Conservation (phyloP, 2,329 filamentous ascomycete genomes). For the Penicillium sp. region DNA sequence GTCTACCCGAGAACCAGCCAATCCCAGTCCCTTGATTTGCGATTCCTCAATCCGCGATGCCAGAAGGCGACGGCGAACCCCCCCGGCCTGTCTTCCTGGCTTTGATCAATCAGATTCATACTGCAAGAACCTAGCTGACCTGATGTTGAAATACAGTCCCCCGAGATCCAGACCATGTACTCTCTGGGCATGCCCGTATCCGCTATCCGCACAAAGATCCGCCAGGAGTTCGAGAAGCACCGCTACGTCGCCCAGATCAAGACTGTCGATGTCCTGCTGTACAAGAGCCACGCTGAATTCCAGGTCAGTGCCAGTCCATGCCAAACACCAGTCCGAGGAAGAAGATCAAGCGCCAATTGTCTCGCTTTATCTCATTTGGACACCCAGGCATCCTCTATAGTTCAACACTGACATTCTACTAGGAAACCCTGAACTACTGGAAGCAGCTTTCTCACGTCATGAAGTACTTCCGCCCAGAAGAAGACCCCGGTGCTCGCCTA, state of each 20-base stretch:
- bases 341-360: neutral
- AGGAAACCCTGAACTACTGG: constrained; percentile 99
- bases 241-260: constrained; percentile 87
- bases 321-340: neutral
- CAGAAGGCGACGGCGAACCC: neutral
- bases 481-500: constrained; percentile 71
- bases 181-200: constrained; percentile 85
- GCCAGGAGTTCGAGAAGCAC: constrained; percentile 95
- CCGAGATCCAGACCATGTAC: constrained; percentile 98
- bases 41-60: neutral
- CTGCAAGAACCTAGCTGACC: constrained; percentile 8
- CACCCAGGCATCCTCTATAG: neutral
- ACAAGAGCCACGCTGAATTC: constrained; percentile 89
- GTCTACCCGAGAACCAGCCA: constrained; percentile 43
- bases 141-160: constrained; percentile 62
- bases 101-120: neutral
- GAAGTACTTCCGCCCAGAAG: constrained; percentile 93
- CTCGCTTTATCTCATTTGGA: neutral
- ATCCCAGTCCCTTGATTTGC: constrained; percentile 5
- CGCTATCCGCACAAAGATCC: constrained; percentile 84
- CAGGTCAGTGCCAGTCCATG: constrained; percentile 63
- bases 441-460: constrained; percentile 95
- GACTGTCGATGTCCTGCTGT: constrained; percentile 84
- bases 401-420: neutral
- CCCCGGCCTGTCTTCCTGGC: neutral